These are phyloP conservation scores for Xerocomellus amylosporus DNA, from an alignment of 768 basidiomycete genomes.

Conservation along the genomic window DNA sequence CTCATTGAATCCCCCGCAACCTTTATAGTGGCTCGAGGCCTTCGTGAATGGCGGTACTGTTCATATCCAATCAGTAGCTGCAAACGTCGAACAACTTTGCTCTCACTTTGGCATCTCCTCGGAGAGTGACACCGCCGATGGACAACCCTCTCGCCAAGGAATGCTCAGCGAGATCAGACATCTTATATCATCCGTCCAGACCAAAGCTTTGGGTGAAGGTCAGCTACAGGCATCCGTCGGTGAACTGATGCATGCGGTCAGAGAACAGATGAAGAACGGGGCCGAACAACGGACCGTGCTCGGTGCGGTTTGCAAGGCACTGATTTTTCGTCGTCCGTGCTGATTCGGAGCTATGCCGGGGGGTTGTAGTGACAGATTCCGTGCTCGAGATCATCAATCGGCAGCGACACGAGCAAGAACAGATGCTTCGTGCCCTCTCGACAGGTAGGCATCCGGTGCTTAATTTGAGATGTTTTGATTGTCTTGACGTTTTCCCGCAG, in stretches of 20 bases:
- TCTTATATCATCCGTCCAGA: constrained; percentile 35
- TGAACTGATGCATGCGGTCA: constrained; percentile 38
- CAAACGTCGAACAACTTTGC: constrained; percentile 59
- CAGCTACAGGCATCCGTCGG: constrained; percentile 35
- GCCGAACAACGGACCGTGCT: constrained; percentile 42
- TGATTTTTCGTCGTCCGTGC: constrained; percentile 5
- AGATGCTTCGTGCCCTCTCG: constrained; percentile 61
- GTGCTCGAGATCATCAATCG: constrained; percentile 61
- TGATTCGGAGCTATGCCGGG: constrained; percentile 4
- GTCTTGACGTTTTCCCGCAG: constrained; percentile 35
- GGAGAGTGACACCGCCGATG: constrained; percentile 16
- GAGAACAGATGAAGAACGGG: constrained; percentile 39
- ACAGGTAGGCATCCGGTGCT: constrained; percentile 44
- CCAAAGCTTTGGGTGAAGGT: constrained; percentile 30
- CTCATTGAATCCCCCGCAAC: not conserved
- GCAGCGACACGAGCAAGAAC: constrained; percentile 72
- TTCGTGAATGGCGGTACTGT: constrained; percentile 77
- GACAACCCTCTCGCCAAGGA: constrained; percentile 18
- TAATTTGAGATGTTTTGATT: not conserved
- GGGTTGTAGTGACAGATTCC: constrained; percentile 50
- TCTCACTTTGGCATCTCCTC: constrained; percentile 44
- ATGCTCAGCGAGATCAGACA: constrained; percentile 36
- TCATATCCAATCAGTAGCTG: constrained; percentile 63
- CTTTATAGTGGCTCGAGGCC: constrained; percentile 70
- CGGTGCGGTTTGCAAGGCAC: constrained; percentile 26